A percentile compares a stretch with the other conserved stretches of the same genome.
phyloP scores from a whole-genome alignment of 176 grass and related monocot genomes.

The Eragrostis nindensis region DNA sequence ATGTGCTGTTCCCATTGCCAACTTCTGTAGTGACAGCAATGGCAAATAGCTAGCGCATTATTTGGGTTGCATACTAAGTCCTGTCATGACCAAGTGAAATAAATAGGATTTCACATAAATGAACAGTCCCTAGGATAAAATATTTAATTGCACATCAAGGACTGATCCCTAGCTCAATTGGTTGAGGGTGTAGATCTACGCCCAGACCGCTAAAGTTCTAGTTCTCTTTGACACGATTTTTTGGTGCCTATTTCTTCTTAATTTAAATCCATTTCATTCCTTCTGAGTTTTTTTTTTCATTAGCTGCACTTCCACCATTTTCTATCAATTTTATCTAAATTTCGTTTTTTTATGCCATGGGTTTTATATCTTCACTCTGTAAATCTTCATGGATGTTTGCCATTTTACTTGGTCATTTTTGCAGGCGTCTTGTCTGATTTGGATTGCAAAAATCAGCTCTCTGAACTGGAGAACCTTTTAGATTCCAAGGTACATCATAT shows the following conservation, averaged over 20 bases:
- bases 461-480: constrained; percentile 77
- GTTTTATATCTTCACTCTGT: constrained; percentile 18
- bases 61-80: constrained; percentile 24
- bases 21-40: too few species aligned
- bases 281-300: too few species aligned
- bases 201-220: neutral
- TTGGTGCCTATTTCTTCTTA: too few species aligned
- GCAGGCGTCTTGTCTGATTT: constrained; percentile 63
- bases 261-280: too few species aligned
- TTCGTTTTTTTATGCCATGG: constrained; percentile 1
- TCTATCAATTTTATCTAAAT: constrained; percentile 1
- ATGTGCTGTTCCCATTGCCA: too few species aligned
- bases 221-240: too few species aligned
- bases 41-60: too few species aligned
- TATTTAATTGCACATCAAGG: constrained; percentile 4
- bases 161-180: neutral
- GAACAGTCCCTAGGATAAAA: neutral
- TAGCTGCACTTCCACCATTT: neutral
- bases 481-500: constrained; percentile 69
- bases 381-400: constrained; percentile 21
- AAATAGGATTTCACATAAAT: constrained; percentile 12
- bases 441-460: constrained; percentile 78
- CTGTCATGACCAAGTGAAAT: constrained; percentile 2
- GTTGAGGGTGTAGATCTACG: neutral
- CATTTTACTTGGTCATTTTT: constrained; percentile 37